Evolutionary conservation across 192 early-diverging fungal genomes (phyloP).

Genomic region (Pilaira anomala): DNA sequence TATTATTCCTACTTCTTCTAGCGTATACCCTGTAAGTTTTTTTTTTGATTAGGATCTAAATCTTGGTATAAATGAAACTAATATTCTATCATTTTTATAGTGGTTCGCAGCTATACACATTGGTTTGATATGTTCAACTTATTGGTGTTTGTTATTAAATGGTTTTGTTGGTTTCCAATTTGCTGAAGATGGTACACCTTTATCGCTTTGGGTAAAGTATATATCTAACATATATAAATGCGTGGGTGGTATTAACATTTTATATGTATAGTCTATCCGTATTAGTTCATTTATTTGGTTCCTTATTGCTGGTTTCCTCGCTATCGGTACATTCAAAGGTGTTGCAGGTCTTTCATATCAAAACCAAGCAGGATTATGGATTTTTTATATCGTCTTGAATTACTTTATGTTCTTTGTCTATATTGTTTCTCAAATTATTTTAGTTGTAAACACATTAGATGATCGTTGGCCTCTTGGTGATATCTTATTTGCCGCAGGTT

Average conservation of each 20-base stretch:
- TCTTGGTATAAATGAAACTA: not conserved
- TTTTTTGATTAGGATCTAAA: not conserved
- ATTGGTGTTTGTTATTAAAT: conserved; percentile 92
- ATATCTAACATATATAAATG: no score
- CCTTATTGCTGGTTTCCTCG: conserved; percentile 70
- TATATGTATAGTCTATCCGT: conserved; percentile 64
- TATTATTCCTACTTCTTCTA: conserved; percentile 84
- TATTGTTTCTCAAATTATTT: conserved; percentile 84
- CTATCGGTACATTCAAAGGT: conserved; percentile 78
- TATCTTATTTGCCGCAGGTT: conserved; percentile 83
- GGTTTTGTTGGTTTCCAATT: conserved; percentile 97
- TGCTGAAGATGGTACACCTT: conserved; percentile 91
- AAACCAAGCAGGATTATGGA: conserved; percentile 73
- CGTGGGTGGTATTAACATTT: conserved; percentile 5
- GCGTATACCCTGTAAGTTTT: conserved; percentile 60
- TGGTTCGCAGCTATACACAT: conserved; percentile 84
- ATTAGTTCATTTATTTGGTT: conserved; percentile 81
- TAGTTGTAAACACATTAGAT: conserved; percentile 93
- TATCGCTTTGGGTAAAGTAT: conserved; percentile 84
- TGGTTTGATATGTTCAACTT: conserved; percentile 78
- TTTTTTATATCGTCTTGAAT: conserved; percentile 87
- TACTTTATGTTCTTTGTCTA: conserved; percentile 81
- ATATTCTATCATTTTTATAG: conserved; percentile 34
- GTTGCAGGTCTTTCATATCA: conserved; percentile 57
- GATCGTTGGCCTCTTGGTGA: conserved; percentile 96